Evolutionary conservation across 441 rosid genomes (phyloP).

Genomic region (Aquilaria agallochum): DNA sequence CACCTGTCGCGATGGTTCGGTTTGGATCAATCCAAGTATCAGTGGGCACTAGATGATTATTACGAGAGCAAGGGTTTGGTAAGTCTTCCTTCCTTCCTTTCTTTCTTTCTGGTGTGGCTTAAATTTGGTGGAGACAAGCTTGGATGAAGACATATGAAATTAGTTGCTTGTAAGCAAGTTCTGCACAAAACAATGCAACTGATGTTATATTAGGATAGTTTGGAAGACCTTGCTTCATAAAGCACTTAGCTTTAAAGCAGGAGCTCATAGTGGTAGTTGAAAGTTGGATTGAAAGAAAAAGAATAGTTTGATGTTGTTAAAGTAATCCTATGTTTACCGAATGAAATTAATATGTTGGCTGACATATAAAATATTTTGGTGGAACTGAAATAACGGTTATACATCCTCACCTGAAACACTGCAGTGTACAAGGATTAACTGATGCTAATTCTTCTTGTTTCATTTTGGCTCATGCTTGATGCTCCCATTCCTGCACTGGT

Average conservation of each 20-base stretch:
- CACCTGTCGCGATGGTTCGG: slow-evolving; percentile 98
- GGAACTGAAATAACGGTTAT: no score
- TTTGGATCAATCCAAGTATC: slow-evolving; percentile 90
- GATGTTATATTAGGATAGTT: slow-evolving; percentile 12
- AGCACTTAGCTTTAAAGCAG: neutral
- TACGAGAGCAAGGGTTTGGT: slow-evolving; percentile 17
- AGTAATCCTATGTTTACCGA: no score
- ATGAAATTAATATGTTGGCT: no score
- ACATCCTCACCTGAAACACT: no score
- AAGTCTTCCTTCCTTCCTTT: neutral
- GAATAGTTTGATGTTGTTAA: no score
- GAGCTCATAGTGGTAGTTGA: no score
- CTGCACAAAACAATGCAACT: slow-evolving; percentile 7
- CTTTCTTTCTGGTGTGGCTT: neutral
- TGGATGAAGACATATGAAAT: neutral
- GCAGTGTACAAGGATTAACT: no score
- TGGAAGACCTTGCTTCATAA: slow-evolving; percentile 1
- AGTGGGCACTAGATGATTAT: slow-evolving; percentile 43
- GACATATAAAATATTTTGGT: no score
- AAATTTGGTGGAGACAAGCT: neutral
- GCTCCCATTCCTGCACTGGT: no score
- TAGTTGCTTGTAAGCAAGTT: neutral
- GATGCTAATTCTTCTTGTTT: no score
- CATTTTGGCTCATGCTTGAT: no score
- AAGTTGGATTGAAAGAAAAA: no score